phyloP scores from a whole-genome alignment of 1,284 basidiomycete species.

The Microbotryomycetes sp. region DNA sequence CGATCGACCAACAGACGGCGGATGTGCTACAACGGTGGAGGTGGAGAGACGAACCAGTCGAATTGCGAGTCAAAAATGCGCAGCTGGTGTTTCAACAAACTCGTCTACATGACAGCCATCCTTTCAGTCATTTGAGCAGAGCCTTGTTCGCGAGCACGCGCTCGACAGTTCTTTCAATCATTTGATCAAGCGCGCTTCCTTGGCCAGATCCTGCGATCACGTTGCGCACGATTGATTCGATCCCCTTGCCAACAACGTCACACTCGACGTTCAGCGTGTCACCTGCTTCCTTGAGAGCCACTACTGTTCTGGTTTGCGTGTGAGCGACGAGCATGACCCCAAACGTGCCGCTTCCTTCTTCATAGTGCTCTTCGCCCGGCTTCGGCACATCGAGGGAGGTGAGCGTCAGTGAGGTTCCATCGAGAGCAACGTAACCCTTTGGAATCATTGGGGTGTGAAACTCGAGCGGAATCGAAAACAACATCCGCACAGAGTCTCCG shows the following conservation, averaged over 20 bases:
- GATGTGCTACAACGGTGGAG: not conserved
- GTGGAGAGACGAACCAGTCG: not conserved
- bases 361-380: slow-evolving; percentile 17
- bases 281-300: slow-evolving; percentile 67
- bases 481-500: slow-evolving; percentile 77
- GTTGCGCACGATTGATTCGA: slow-evolving; percentile 69
- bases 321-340: slow-evolving; percentile 93
- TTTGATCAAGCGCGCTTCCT: slow-evolving; percentile 46
- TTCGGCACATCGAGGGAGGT: slow-evolving; percentile 68
- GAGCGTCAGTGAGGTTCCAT: slow-evolving; percentile 88
- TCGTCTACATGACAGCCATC: not conserved
- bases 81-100: not conserved
- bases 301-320: slow-evolving; percentile 80
- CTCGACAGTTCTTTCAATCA: slow-evolving; percentile 67
- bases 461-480: slow-evolving; percentile 62
- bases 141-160: slow-evolving; percentile 48
- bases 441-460: slow-evolving; percentile 71
- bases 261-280: slow-evolving; percentile 89
- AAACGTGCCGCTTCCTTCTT: slow-evolving; percentile 50
- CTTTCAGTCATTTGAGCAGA: not conserved
- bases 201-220: slow-evolving; percentile 54
- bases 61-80: not conserved
- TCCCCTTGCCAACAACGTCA: slow-evolving; percentile 84
- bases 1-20: not conserved
- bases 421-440: slow-evolving; percentile 95